A percentile compares a stretch with the other conserved stretches of the same genome.
phyloP scores from a whole-genome alignment of 768 basidiomycete species.

The Austroboletus festivus region DNA sequence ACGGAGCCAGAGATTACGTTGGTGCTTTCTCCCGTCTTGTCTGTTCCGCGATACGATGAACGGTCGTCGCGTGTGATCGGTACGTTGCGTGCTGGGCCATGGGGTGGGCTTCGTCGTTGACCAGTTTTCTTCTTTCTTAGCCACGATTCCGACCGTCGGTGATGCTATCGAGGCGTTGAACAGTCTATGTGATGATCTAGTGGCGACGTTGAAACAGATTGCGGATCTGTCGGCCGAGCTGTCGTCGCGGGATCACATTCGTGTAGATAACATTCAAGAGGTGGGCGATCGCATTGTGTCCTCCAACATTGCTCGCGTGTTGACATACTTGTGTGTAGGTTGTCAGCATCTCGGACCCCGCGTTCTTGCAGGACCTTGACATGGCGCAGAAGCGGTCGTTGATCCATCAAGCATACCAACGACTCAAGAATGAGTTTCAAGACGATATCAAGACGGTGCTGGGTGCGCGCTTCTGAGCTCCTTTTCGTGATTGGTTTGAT shows the following conservation, averaged over 20 bases:
- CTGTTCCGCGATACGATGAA: conserved; percentile 56
- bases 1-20: conserved; percentile 76
- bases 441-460: too few relatives aligned
- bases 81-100: conserved; percentile 25
- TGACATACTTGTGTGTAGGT: too few relatives aligned
- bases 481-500: too few relatives aligned
- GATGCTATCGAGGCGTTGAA: conserved; percentile 68
- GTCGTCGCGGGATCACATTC: conserved; percentile 64
- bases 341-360: too few relatives aligned
- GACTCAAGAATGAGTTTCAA: too few relatives aligned
- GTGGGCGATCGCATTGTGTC: too few relatives aligned
- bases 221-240: conserved; percentile 67
- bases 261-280: conserved; percentile 69
- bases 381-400: too few relatives aligned
- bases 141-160: conserved; percentile 72
- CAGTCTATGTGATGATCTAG: conserved; percentile 58
- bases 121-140: conserved; percentile 35
- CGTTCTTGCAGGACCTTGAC: too few relatives aligned
- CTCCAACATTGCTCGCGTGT: too few relatives aligned
- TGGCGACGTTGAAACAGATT: conserved; percentile 61
- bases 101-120: not conserved
- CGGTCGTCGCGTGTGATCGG: conserved; percentile 55
- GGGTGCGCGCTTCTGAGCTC: too few relatives aligned
- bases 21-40: conserved; percentile 65
- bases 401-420: too few relatives aligned